Base-by-base conservation (phyloP, 2,329 filamentous ascomycete genomes). In the Massarina eburnea region DNA sequence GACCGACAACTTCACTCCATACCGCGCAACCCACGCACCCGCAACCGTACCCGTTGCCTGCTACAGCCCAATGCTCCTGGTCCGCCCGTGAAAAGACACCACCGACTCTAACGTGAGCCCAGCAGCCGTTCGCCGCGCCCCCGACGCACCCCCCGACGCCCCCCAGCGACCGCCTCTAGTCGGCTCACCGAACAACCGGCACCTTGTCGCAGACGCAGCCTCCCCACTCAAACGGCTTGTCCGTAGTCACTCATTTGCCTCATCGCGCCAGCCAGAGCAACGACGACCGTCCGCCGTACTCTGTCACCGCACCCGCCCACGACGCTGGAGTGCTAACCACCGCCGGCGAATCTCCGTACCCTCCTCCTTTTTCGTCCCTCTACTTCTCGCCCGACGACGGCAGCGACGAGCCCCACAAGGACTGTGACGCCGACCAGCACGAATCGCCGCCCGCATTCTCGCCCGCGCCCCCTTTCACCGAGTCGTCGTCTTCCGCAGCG, bases 351-450 rank as follows among this genome's bases (percentile, higher is more conserved):
- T 81, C 80, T 49, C 72, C 74, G 46, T 71, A 74, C 46, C 82
- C 82, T 52, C 82, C 82, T 51, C 80, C 82, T 50, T 85, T 85
- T 71, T 83, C 81, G 46, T 82, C 82, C 26, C 80, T 84, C 64
- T 83, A 82, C 69, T 82, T 80, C 59, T 70, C 76, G 32, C 67
- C 77, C 45, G 62, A 70, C 52, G 75, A 61, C 67, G 61, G 71
- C 42, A 67, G 76, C 50, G 73, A 76, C 49, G 78, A 79, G 53
- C 71, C 74, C 37, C 71, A 72, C 58, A 73, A 75, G 55, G 67
- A 73, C 49, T 62, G 67, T 51, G 67, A 69, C 42, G 59, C 61
- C 45, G 54, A 58, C 38, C 52, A 62, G 39, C 54, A 57, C 57
- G 67, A 72, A 12, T 65, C 68, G 20, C 70, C 77, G 49, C 75